These are phyloP conservation scores for Blastocystis sp. DNA, from an alignment of 352 stramenopile species.

Conservation along the genomic window DNA sequence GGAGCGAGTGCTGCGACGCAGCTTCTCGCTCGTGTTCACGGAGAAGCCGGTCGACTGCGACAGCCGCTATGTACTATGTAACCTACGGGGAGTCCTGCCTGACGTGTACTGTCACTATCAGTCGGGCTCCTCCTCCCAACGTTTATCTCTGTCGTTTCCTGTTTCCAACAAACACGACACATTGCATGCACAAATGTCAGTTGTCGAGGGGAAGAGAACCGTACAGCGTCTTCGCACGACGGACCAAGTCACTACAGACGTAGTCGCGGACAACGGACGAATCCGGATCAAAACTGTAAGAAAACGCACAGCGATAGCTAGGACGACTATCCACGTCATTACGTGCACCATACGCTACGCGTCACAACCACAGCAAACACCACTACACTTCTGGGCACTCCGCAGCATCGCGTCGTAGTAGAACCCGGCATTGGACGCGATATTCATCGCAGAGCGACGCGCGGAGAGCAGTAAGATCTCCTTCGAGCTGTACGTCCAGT, in stretches of 20 bases:
- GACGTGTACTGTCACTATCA: neutral
- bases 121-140: neutral
- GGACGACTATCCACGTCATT: too few species aligned
- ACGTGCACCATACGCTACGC: too few species aligned
- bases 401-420: constrained; percentile 61
- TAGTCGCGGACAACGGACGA: neutral
- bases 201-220: neutral
- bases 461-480: neutral
- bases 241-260: neutral
- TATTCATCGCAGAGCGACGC: constrained; percentile 7
- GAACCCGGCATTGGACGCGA: constrained; percentile 1
- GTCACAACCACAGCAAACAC: too few species aligned
- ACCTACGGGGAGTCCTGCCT: neutral
- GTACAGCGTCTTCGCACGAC: neutral
- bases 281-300: neutral
- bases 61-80: constrained; percentile 36
- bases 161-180: neutral
- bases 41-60: constrained; percentile 9
- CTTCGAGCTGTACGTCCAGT: constrained; percentile 1
- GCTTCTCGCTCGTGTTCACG: constrained; percentile 42
- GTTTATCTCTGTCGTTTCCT: neutral
- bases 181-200: neutral
- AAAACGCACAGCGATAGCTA: constrained; percentile 5
- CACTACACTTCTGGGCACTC: too few species aligned
- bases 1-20: neutral